phyloP scores from a whole-genome alignment of 202 grass and related monocot genomes.

The Dendrocalamus latiflorus region DNA sequence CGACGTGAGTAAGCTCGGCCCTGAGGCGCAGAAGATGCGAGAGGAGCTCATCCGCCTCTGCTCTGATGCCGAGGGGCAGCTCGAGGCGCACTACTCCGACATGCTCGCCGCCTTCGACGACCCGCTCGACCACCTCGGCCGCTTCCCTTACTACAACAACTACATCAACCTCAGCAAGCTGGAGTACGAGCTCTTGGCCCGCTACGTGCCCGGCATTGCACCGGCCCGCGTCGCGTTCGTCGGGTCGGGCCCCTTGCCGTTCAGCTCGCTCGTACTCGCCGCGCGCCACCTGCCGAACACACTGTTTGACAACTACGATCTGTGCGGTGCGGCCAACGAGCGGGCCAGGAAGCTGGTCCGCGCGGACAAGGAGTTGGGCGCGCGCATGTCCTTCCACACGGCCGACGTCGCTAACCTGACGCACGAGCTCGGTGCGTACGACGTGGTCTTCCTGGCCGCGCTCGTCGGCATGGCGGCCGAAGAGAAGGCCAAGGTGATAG shows the following conservation, averaged over 20 bases:
- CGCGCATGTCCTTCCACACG: slow-evolving; percentile 47
- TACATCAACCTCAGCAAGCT: slow-evolving; percentile 73
- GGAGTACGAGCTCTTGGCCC: slow-evolving; percentile 53
- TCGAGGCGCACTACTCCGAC: slow-evolving; percentile 74
- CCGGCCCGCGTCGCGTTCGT: slow-evolving; percentile 58
- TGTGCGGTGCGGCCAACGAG: slow-evolving; percentile 44
- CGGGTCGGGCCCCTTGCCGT: slow-evolving; percentile 67
- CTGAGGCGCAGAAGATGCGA: slow-evolving; percentile 48
- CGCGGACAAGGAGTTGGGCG: slow-evolving; percentile 16
- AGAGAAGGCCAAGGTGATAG: slow-evolving; percentile 56
- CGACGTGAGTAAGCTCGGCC: slow-evolving; percentile 52
- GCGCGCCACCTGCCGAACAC: slow-evolving; percentile 41
- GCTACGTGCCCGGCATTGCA: slow-evolving; percentile 18
- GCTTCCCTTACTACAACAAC: slow-evolving; percentile 72
- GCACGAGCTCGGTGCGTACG: slow-evolving; percentile 36
- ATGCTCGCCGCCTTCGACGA: slow-evolving; percentile 61
- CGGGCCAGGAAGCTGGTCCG: slow-evolving; percentile 50
- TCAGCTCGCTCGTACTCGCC: slow-evolving; percentile 72
- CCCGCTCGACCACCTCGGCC: slow-evolving; percentile 53
- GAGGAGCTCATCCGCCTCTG: slow-evolving; percentile 59
- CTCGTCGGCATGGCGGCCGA: slow-evolving; percentile 65
- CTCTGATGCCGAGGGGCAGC: slow-evolving; percentile 54
- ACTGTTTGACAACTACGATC: slow-evolving; percentile 63
- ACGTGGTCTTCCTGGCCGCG: slow-evolving; percentile 80
- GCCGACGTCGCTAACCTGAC: slow-evolving; percentile 50